These are phyloP conservation scores for Acephala macrosclerotiorum DNA, from an alignment of 2,329 filamentous ascomycete genomes.

Conservation along the genomic window DNA sequence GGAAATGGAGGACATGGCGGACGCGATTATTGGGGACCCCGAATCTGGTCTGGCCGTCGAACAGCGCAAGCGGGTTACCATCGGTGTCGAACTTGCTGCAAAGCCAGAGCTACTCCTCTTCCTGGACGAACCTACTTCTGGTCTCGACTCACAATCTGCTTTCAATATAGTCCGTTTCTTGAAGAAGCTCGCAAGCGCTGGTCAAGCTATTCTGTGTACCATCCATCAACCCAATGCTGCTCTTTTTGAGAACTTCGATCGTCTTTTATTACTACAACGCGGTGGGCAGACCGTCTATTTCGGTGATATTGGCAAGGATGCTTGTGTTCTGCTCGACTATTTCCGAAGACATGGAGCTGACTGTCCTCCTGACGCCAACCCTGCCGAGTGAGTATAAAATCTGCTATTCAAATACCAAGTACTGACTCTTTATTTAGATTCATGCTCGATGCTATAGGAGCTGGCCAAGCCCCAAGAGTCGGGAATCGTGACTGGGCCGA, in stretches of 20 bases:
- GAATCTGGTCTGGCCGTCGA: constrained; percentile 69
- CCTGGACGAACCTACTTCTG: constrained; percentile 66
- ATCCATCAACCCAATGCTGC: constrained; percentile 76
- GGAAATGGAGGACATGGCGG: constrained; percentile 67
- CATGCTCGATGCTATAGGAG: constrained; percentile 65
- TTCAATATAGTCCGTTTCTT: constrained; percentile 68
- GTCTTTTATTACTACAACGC: constrained; percentile 66
- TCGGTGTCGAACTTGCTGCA: constrained; percentile 65
- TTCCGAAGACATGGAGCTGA: constrained; percentile 53
- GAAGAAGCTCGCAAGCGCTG: constrained; percentile 63
- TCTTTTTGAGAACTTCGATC: constrained; percentile 74
- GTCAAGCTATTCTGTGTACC: constrained; percentile 74
- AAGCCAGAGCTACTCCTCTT: constrained; percentile 66
- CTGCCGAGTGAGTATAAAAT: constrained; percentile 57
- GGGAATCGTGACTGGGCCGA: constrained; percentile 71
- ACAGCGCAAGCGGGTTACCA: constrained; percentile 72
- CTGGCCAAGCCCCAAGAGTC: constrained; percentile 66
- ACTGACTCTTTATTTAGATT: not conserved
- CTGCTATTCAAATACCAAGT: not conserved
- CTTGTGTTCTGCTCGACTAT: constrained; percentile 60
- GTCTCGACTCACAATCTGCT: constrained; percentile 63
- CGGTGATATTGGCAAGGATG: constrained; percentile 70
- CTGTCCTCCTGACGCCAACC: constrained; percentile 60
- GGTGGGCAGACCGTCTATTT: constrained; percentile 74
- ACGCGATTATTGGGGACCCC: constrained; percentile 69